phyloP scores from a whole-genome alignment of 371 early-diverging fungal genomes.

The Mortierella sp. region DNA sequence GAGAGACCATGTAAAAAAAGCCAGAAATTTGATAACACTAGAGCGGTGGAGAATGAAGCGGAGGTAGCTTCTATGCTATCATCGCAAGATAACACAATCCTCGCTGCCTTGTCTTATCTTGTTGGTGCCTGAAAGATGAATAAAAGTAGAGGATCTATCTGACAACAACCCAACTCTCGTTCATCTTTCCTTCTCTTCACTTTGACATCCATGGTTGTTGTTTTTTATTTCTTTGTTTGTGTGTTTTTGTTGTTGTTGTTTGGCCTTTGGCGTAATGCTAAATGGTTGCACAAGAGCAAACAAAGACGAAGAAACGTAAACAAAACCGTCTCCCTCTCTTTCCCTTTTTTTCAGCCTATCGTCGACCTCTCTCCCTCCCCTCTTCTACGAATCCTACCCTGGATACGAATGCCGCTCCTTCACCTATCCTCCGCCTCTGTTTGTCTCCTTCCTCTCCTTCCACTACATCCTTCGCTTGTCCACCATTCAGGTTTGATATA shows the following conservation, averaged over 20 bases:
- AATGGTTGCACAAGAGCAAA: not conserved
- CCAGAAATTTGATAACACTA: constrained; percentile 2
- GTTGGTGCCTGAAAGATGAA: not conserved
- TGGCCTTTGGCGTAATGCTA: not conserved
- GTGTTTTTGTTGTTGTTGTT: not conserved
- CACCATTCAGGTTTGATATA: not conserved
- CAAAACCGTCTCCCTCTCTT: not conserved
- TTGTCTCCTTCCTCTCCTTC: not conserved
- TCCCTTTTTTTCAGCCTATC: not conserved
- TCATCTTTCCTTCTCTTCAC: not conserved
- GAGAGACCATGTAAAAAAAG: not conserved
- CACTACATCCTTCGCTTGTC: constrained; percentile 76
- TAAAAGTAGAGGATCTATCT: not conserved
- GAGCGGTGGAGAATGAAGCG: constrained; percentile 8
- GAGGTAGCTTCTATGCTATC: not conserved
- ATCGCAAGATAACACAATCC: not conserved
- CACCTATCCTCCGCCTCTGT: constrained; percentile 58
- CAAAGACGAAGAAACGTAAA: not conserved
- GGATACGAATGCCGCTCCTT: constrained; percentile 51
- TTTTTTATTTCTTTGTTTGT: not conserved
- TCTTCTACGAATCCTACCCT: not conserved
- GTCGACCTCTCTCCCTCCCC: not conserved
- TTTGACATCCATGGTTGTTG: constrained; percentile 7
- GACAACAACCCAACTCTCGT: not conserved
- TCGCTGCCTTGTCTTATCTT: constrained; percentile 7